Percentiles rank a stretch among this genome's conserved stretches.
Conservation (phyloP, 306 rosid species). For the Glycine soja region DNA sequence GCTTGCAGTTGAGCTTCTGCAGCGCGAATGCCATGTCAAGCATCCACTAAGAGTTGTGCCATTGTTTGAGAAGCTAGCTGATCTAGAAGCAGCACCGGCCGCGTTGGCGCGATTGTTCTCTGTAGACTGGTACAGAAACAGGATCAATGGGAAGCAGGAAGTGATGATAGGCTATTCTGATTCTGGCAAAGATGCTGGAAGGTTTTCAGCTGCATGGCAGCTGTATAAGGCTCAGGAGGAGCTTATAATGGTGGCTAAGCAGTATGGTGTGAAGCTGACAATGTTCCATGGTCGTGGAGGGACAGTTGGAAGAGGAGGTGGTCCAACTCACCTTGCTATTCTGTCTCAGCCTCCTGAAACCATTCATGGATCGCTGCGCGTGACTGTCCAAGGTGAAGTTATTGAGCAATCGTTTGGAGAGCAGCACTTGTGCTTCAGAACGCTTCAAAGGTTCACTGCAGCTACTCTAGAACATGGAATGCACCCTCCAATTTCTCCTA, state of each 20-base stretch:
- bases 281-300: constrained; percentile 99
- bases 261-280: constrained; percentile 81
- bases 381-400: constrained; percentile 94
- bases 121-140: constrained; percentile 75
- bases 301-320: constrained; percentile 95
- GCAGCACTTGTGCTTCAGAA: constrained; percentile 82
- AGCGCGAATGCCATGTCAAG: constrained; percentile 80
- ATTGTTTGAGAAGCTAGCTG: constrained; percentile 88
- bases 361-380: constrained; percentile 90
- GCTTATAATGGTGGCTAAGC: constrained; percentile 81
- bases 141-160: constrained; percentile 89
- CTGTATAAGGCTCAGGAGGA: constrained; percentile 93
- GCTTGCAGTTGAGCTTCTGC: constrained; percentile 88
- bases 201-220: constrained; percentile 96
- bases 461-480: constrained; percentile 94
- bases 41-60: constrained; percentile 85
- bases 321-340: constrained; percentile 95
- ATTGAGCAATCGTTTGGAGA: constrained; percentile 93
- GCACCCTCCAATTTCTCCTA: constrained; percentile 77
- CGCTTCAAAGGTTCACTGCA: constrained; percentile 90
- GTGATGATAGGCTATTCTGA: constrained; percentile 98
- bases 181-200: constrained; percentile 96
- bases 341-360: constrained; percentile 97
- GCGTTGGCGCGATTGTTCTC: constrained; percentile 85
- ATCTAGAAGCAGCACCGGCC: constrained; percentile 87